phyloP scores from a whole-genome alignment of 768 basidiomycete genomes.

The Crepidotus variabilis region DNA sequence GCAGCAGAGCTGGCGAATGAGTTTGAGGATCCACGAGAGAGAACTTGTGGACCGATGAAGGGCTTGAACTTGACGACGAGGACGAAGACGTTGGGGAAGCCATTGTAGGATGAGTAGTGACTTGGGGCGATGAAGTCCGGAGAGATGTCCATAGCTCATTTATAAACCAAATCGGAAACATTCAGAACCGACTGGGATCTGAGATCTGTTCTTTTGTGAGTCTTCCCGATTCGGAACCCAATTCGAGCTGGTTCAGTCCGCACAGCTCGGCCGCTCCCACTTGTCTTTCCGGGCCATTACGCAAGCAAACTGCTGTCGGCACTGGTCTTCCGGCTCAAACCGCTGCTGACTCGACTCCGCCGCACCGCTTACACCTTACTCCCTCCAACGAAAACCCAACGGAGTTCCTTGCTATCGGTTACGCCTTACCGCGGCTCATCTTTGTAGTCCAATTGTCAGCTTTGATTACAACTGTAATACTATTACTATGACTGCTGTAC shows the following conservation, averaged over 20 bases:
- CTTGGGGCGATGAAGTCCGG: constrained; percentile 18
- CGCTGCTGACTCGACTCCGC: constrained; percentile 3
- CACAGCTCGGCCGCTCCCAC: constrained; percentile 17
- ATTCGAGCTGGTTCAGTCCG: constrained; percentile 17
- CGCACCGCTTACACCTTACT: background rate
- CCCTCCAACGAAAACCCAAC: background rate
- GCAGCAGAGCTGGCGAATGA: constrained; percentile 64
- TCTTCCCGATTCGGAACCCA: background rate
- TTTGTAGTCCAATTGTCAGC: background rate
- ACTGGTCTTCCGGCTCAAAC: constrained; percentile 1
- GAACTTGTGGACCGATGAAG: constrained; percentile 37
- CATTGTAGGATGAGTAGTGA: constrained; percentile 14
- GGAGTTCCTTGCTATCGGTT: background rate
- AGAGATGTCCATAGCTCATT: constrained; percentile 11
- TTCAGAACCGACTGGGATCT: constrained; percentile 20
- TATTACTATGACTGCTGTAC: background rate
- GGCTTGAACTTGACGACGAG: constrained; percentile 23
- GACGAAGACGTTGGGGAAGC: constrained; percentile 20
- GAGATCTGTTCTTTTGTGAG: constrained; percentile 14
- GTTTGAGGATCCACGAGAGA: constrained; percentile 58
- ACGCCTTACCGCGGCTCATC: background rate
- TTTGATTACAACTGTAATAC: background rate
- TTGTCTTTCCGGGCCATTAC: constrained; percentile 18
- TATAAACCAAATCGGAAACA: constrained; percentile 25
- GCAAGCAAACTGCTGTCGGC: constrained; percentile 18